Evolutionary conservation across 169 alveolate species (phyloP), one percentile per base, ranked within the genome.

Genomic region (Eimeria acervulina): DNA sequence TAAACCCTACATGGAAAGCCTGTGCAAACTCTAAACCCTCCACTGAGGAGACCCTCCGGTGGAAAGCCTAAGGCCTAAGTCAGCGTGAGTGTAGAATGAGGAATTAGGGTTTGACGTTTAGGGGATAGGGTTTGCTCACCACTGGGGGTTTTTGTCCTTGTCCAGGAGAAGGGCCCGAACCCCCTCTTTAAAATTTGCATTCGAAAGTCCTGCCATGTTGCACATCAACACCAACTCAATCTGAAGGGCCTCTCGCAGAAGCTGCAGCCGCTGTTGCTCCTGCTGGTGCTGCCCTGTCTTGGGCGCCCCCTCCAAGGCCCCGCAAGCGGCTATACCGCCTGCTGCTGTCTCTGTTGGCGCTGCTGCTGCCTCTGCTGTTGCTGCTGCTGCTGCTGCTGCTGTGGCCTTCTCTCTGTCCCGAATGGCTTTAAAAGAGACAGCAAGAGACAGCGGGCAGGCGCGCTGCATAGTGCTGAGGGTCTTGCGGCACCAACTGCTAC

Each of bases 71-170:
- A 59, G n/a, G 21, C 21, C 68, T 7, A 47, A 5, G 55, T 47
- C 55, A 47, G 55, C 12, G 55, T 47, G 55, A 47, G 5, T 12
- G 55, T 47, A 47, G 55, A 47, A 47, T 47, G 55, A 47, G 12
- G 55, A 47, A 47, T 47, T 47, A 47, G 55, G 55, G 55, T 47
- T 47, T 47, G 12, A 12, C 19, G 55, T 47, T 47, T 47, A 47
- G 55, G 55, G 55, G 5, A 17, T 59, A 59, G 23, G 44, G 81
- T 70, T 70, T 31, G 44, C 81, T 26, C 15, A 70, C 98, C 98
- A 98, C 72, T 97, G 89, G 31, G 99, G 99, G 47, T 94, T 88
- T 61, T 96, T 97, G 92, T 97, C 98, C 90, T 97, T 98, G 91
- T 97, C 98, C 38, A 98, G 80, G 23, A 98, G 97, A 1, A 96